Evolutionary conservation across 2,329 filamentous ascomycete species (phyloP).

Genomic region (Tolypocladium guangdongense): DNA sequence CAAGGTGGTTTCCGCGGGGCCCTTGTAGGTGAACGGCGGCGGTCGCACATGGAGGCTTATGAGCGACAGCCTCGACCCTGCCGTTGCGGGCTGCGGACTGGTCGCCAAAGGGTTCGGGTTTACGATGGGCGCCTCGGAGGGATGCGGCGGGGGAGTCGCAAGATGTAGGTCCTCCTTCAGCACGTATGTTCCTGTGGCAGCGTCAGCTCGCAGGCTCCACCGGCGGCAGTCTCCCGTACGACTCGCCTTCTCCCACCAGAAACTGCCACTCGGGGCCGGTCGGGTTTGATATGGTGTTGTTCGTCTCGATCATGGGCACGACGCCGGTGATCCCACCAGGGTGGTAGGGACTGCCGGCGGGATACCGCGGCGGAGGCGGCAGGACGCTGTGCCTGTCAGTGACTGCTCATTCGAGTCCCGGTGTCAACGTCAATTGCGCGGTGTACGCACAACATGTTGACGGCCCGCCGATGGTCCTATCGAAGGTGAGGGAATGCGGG

Average conservation of each 20-base stretch:
- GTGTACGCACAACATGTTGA: constrained; percentile 16
- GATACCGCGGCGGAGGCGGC: constrained; percentile 78
- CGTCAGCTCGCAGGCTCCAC: background rate
- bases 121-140: constrained; percentile 76
- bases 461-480: background rate
- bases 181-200: constrained; percentile 68
- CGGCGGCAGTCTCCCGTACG: background rate
- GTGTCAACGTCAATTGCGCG: background rate
- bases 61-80: constrained; percentile 75
- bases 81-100: constrained; percentile 68
- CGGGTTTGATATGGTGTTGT: constrained; percentile 75
- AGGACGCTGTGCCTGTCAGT: constrained; percentile 50
- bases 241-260: constrained; percentile 77
- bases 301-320: constrained; percentile 79
- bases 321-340: constrained; percentile 57
- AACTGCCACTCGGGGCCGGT: constrained; percentile 79
- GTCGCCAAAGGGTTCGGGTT: constrained; percentile 91
- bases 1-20: constrained; percentile 39
- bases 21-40: constrained; percentile 43
- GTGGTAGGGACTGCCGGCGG: constrained; percentile 60
- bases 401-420: constrained; percentile 3
- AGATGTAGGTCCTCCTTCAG: constrained; percentile 86
- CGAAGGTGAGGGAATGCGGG: background rate
- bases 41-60: constrained; percentile 57
- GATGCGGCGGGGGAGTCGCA: constrained; percentile 89